phyloP scores from a whole-genome alignment of 371 early-diverging fungal genomes.

The Mucor circinelloides region DNA sequence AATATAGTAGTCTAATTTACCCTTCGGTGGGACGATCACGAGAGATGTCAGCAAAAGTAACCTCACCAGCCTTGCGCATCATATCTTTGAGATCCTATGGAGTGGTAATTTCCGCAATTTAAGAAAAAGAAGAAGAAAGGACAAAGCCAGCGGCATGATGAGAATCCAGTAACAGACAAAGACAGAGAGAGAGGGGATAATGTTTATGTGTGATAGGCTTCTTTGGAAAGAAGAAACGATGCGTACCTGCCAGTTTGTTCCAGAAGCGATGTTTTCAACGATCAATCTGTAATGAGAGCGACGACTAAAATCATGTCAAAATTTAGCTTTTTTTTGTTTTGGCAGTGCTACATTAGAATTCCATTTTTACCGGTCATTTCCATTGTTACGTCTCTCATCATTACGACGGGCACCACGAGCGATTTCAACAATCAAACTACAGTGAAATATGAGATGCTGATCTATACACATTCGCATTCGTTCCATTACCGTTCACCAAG shows the following conservation, averaged over 20 bases:
- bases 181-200: constrained; percentile 20
- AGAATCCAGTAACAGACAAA: constrained; percentile 18
- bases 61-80: constrained; percentile 95
- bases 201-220: background rate
- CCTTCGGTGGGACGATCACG: constrained; percentile 85
- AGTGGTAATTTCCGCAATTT: constrained; percentile 3
- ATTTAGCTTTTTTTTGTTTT: background rate
- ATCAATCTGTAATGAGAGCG: constrained; percentile 67
- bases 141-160: constrained; percentile 27
- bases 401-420: constrained; percentile 70
- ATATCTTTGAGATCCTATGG: constrained; percentile 94
- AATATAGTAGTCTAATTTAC: constrained; percentile 44
- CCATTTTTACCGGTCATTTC: constrained; percentile 37
- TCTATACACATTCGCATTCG: background rate
- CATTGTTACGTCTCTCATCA: constrained; percentile 45
- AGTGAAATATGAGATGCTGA: background rate
- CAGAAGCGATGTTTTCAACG: constrained; percentile 72
- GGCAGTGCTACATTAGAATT: background rate
- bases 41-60: constrained; percentile 90
- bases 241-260: constrained; percentile 84
- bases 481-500: constrained; percentile 71
- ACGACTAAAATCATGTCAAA: constrained; percentile 30
- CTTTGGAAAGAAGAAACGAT: constrained; percentile 17
- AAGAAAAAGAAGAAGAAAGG: constrained; percentile 17
- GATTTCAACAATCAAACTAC: constrained; percentile 73